These are phyloP conservation scores for Microcyclosporella mali DNA, from an alignment of 2,329 filamentous ascomycete species.

Conservation along the genomic window DNA sequence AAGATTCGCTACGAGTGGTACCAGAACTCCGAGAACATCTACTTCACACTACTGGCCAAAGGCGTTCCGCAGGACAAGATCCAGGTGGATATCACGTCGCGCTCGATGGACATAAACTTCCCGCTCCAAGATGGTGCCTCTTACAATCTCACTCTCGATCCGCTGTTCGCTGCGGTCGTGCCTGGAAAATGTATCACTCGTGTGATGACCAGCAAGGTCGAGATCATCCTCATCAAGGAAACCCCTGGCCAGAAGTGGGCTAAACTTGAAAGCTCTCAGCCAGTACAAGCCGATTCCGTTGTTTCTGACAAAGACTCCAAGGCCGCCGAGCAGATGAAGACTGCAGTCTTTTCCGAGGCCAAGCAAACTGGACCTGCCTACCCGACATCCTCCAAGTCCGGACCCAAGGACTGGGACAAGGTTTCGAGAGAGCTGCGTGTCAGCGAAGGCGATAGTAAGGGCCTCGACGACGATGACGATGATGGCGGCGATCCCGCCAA, in stretches of 20 bases:
- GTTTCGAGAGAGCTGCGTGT: slow-evolving; percentile 50
- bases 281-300: slow-evolving; percentile 14
- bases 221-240: slow-evolving; percentile 66
- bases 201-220: slow-evolving; percentile 72
- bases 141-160: slow-evolving; percentile 58
- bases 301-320: slow-evolving; percentile 5
- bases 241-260: slow-evolving; percentile 63
- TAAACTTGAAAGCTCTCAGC: slow-evolving; percentile 46
- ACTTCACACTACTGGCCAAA: slow-evolving; percentile 61
- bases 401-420: slow-evolving; percentile 90
- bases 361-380: slow-evolving; percentile 53
- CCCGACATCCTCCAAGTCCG: slow-evolving; percentile 76
- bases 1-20: slow-evolving; percentile 67
- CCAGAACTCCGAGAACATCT: slow-evolving; percentile 55
- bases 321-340: slow-evolving; percentile 7
- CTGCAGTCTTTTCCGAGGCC: slow-evolving; percentile 16
- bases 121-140: slow-evolving; percentile 48
- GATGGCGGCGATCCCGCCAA: slow-evolving; percentile 62
- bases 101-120: slow-evolving; percentile 53
- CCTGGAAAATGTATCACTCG: slow-evolving; percentile 53
- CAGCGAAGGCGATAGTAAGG: slow-evolving; percentile 21
- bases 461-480: slow-evolving; percentile 32
- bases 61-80: slow-evolving; percentile 54
- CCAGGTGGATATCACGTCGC: slow-evolving; percentile 44
- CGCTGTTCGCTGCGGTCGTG: slow-evolving; percentile 63